A percentile compares a stretch with the other conserved stretches of the same genome.
Conservation (phyloP, 176 grass and related monocot species). For the Eragrostis curvula region DNA sequence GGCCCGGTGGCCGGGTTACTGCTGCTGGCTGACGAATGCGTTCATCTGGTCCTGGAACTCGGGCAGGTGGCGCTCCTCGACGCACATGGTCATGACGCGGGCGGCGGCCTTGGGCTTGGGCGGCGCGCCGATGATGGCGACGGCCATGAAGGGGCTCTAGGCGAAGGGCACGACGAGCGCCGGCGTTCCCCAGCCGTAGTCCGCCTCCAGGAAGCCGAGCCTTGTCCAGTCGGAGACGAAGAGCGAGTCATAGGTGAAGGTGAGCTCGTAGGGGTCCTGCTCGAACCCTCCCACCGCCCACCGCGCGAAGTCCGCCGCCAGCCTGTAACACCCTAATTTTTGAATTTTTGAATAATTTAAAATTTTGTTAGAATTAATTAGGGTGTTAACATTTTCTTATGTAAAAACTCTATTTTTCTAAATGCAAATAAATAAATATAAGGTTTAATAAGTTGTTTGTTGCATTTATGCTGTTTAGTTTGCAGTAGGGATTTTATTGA, state of each 20-base stretch:
- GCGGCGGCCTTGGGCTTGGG: conserved; percentile 56
- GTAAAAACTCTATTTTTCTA: too few relatives aligned
- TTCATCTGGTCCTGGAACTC: conserved; percentile 76
- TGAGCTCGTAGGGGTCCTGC: conserved; percentile 69
- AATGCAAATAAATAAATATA: too few relatives aligned
- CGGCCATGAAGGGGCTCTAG: conserved; percentile 74
- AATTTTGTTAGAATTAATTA: too few relatives aligned
- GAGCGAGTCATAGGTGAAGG: conserved; percentile 64
- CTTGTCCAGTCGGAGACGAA: conserved; percentile 91
- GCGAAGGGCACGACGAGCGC: conserved; percentile 68
- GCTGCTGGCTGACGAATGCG: conserved; percentile 27
- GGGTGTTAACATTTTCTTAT: too few relatives aligned
- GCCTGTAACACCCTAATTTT: too few relatives aligned
- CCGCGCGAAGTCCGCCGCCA: conserved; percentile 48
- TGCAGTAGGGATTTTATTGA: too few relatives aligned
- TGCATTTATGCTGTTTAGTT: too few relatives aligned
- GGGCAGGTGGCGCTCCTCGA: conserved; percentile 65
- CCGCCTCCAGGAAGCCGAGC: conserved; percentile 69
- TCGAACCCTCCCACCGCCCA: conserved; percentile 64
- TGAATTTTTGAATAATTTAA: too few relatives aligned
- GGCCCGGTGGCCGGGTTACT: too few relatives aligned
- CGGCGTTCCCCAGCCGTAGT: conserved; percentile 81
- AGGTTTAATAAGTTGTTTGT: too few relatives aligned
- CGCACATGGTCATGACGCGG: conserved; percentile 85
- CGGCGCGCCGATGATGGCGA: conserved; percentile 72